Conservation (phyloP, 345 rosid genomes). For the Cardamine occulta region DNA sequence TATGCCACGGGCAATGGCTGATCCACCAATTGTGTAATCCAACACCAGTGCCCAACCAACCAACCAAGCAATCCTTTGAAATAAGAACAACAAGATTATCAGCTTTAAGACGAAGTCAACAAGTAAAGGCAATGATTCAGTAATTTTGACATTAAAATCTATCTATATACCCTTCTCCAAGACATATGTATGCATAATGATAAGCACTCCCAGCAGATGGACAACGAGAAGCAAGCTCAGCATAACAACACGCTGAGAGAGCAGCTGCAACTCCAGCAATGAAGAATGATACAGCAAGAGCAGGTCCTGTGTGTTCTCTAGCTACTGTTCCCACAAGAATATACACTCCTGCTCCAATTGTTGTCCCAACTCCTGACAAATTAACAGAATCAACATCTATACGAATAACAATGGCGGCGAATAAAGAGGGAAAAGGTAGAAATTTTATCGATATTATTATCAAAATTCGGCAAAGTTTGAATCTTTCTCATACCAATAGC, state of each 20-base stretch:
- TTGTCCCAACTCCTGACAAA: conserved; percentile 82
- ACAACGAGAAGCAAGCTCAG: conserved; percentile 91
- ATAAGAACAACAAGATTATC: background rate
- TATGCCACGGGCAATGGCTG: conserved; percentile 95
- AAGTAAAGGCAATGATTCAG: conserved; percentile 4
- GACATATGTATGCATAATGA: conserved; percentile 91
- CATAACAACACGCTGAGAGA: conserved; percentile 95
- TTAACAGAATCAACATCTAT: background rate
- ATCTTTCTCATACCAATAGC: conserved; percentile 66
- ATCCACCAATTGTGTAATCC: conserved; percentile 94
- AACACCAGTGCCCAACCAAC: conserved; percentile 93
- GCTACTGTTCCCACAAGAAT: conserved; percentile 97
- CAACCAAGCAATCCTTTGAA: conserved; percentile 76
- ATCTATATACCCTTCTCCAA: conserved; percentile 78
- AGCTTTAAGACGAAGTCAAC: conserved; percentile 6
- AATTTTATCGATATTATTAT: background rate
- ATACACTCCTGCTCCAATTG: conserved; percentile 98
- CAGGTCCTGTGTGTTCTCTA: conserved; percentile 97
- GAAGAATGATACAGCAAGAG: conserved; percentile 84
- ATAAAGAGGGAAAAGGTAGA: conserved; percentile 10
- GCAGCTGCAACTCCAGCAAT: conserved; percentile 96
- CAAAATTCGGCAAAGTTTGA: conserved; percentile 10
- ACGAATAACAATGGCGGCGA: background rate
- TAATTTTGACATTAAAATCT: background rate
- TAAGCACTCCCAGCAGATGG: conserved; percentile 99